Evolutionary conservation across 2,329 filamentous ascomycete genomes (phyloP).

Genomic region (Fusarium aywerte): DNA sequence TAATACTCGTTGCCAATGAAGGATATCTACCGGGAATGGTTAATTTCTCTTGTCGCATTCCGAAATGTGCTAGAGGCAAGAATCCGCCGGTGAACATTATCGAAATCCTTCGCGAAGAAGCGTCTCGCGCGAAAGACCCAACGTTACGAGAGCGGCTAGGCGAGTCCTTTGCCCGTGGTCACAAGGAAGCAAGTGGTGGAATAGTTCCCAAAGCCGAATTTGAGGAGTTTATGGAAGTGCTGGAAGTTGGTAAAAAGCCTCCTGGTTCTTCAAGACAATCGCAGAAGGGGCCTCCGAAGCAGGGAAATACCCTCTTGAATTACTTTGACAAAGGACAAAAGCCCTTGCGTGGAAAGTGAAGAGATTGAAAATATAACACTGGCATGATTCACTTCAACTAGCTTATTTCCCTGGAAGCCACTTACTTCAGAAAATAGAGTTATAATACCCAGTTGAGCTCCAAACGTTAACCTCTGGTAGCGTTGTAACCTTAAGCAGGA

Average conservation of each 20-base stretch:
- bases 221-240: slow-evolving; percentile 69
- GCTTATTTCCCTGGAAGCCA: slow-evolving; percentile 10
- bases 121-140: slow-evolving; percentile 53
- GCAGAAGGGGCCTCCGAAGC: slow-evolving; percentile 47
- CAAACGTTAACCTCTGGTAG: neutral
- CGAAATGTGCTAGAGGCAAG: slow-evolving; percentile 63
- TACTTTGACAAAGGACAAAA: slow-evolving; percentile 60
- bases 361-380: neutral
- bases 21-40: slow-evolving; percentile 72
- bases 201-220: slow-evolving; percentile 70
- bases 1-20: slow-evolving; percentile 74
- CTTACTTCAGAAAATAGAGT: neutral
- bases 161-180: slow-evolving; percentile 72
- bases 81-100: slow-evolving; percentile 72
- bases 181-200: slow-evolving; percentile 74
- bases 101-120: slow-evolving; percentile 63
- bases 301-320: slow-evolving; percentile 65
- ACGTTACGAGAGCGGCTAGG: slow-evolving; percentile 63
- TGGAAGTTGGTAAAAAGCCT: slow-evolving; percentile 68
- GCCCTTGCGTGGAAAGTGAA: neutral
- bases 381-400: neutral
- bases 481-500: neutral
- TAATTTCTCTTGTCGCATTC: slow-evolving; percentile 74
- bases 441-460: neutral
- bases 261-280: slow-evolving; percentile 47